These are phyloP conservation scores for Fraxinus sp. DNA, from an alignment of 305 asterid genomes.

Conservation along the genomic window DNA sequence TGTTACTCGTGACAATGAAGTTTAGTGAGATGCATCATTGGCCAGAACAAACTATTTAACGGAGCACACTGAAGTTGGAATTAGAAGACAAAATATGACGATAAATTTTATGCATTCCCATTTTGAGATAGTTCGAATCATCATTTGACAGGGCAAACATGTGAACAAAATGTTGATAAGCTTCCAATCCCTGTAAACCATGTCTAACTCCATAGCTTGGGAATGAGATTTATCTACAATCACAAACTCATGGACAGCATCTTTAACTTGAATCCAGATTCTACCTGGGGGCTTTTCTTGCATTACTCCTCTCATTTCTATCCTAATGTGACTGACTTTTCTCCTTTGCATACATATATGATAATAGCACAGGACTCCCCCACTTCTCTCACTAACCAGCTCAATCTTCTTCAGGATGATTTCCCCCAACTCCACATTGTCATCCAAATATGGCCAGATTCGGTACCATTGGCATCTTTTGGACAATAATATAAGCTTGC, in stretches of 20 bases:
- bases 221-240: constrained; percentile 34
- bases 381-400: constrained; percentile 33
- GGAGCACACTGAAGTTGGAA: background rate
- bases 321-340: constrained; percentile 39
- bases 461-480: constrained; percentile 46
- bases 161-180: background rate
- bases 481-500: constrained; percentile 40
- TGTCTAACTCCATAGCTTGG: constrained; percentile 26
- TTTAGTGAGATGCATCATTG: background rate
- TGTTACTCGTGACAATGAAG: background rate
- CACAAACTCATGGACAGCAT: constrained; percentile 37
- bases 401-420: constrained; percentile 41
- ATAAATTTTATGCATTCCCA: background rate
- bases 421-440: constrained; percentile 39
- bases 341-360: constrained; percentile 47
- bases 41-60: background rate
- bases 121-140: background rate
- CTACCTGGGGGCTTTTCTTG: constrained; percentile 43
- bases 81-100: background rate
- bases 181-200: constrained; percentile 26
- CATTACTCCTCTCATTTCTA: constrained; percentile 37
- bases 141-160: background rate
- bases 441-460: constrained; percentile 47
- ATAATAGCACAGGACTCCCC: constrained; percentile 51
- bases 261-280: constrained; percentile 53